Conservation (phyloP, 768 basidiomycete genomes). For the Russula virescens region DNA sequence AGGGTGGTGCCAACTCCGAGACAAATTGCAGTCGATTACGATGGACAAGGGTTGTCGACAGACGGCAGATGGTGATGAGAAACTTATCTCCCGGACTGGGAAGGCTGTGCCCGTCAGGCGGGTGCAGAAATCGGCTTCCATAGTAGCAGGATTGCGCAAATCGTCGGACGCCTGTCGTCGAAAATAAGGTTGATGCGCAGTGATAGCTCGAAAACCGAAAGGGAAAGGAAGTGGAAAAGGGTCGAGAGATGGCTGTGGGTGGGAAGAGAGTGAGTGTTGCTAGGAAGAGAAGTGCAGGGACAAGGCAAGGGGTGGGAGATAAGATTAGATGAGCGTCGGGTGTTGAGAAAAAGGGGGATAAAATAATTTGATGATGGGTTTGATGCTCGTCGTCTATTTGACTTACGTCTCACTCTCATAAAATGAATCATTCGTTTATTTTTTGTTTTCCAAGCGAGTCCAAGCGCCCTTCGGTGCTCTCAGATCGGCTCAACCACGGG, state of each 20-base stretch:
- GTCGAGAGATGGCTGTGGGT: no score
- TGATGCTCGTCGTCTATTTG: not conserved
- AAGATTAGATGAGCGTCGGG: conserved; percentile 4
- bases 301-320: not conserved
- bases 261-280: not conserved
- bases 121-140: not conserved
- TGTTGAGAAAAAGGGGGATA: not conserved
- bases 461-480: not conserved
- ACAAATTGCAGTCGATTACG: not conserved
- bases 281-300: not conserved
- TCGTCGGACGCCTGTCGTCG: not conserved
- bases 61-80: conserved; percentile 1
- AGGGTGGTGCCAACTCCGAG: not conserved
- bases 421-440: no score
- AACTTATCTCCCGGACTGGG: not conserved
- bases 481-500: conserved; percentile 3
- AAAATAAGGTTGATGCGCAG: not conserved
- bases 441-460: no score
- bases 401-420: no score
- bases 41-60: not conserved
- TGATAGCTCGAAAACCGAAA: no score
- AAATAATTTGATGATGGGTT: not conserved
- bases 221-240: not conserved
- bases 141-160: not conserved
- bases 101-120: not conserved